Evolutionary conservation across 2,329 filamentous ascomycete genomes (phyloP).

Genomic region (Pyrenophora tritici-repentis): DNA sequence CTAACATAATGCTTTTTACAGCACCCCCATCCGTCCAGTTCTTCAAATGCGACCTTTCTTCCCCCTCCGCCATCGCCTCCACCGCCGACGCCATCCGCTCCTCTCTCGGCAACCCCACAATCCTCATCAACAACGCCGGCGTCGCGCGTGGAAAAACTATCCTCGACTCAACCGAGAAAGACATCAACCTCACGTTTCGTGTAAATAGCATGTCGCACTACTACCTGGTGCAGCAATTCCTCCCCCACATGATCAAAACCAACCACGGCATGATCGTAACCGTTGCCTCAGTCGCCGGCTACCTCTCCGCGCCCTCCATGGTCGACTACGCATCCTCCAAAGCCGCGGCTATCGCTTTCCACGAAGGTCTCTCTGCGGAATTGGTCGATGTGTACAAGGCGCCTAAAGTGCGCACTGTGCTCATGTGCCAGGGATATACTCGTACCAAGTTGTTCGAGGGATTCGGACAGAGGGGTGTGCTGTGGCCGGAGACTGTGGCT

Average conservation of each 20-base stretch:
- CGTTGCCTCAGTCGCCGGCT: slow-evolving; percentile 68
- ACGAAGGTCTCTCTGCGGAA: slow-evolving; percentile 61
- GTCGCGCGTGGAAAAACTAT: slow-evolving; percentile 66
- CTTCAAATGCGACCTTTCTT: slow-evolving; percentile 73
- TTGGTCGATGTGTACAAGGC: slow-evolving; percentile 63
- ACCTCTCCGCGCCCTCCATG: slow-evolving; percentile 64
- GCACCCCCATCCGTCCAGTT: slow-evolving; percentile 63
- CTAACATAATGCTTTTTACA: slow-evolving; percentile 25
- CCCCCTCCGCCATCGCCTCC: slow-evolving; percentile 57
- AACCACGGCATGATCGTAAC: slow-evolving; percentile 78
- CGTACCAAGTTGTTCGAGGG: slow-evolving; percentile 65
- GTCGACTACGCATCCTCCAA: slow-evolving; percentile 71
- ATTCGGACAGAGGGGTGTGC: slow-evolving; percentile 55
- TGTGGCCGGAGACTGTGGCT: slow-evolving; percentile 67
- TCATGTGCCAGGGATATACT: slow-evolving; percentile 67
- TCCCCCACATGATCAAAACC: slow-evolving; percentile 65
- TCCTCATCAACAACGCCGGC: slow-evolving; percentile 76
- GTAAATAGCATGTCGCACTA: slow-evolving; percentile 73
- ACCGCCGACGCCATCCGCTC: slow-evolving; percentile 60
- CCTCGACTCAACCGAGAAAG: slow-evolving; percentile 61
- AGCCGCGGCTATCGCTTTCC: slow-evolving; percentile 68
- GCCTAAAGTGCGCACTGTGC: slow-evolving; percentile 67
- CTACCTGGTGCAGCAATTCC: slow-evolving; percentile 68
- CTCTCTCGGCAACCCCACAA: slow-evolving; percentile 66
- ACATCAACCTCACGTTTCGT: slow-evolving; percentile 70